Evolutionary conservation across 1,139 yeast genomes (phyloP), one percentile per base, ranked within the genome.

Genomic region (Lodderomyces parapsilosis): DNA sequence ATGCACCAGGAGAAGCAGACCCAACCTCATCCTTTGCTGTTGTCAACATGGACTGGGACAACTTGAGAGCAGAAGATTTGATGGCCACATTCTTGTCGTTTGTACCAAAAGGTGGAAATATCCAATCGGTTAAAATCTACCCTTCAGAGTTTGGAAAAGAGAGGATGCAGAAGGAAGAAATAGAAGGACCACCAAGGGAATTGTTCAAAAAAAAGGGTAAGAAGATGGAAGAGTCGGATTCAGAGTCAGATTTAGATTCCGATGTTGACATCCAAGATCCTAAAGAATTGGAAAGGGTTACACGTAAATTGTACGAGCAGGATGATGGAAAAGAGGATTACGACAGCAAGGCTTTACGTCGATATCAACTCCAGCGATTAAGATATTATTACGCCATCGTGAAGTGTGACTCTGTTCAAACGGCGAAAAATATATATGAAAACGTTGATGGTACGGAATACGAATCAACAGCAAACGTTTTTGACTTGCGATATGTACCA

Each of bases 21-120:
- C 96, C 96, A 23, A 76, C 96, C 0, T 68, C 70, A 30, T 70
- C 87, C 5, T 74, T 94, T 59, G 99, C 99, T 0, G 96, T 85
- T 1, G 99, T 94, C 25, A 94, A 94, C 57, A 74, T 94, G 78
- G 99, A 94, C 60, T 94, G 99, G 99, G 99, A 94, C 55, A 87
- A 93, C 58, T 74, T 94, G 17, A 77, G 81, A 42, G 87, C 98
- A 0, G 81, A 80, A 10, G 99, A 93, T 61, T 60, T 94, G 51
- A 81, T 88, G 87, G 96, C 96, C 5, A 86, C 98, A 0, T 89
- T 94, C 55, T 70, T 82, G 6, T 83, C 96, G 42, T 94, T 94
- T 67, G 85, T 87, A 15, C 96, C 97, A 13, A 65, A 80, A 33
- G 80, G 78, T 36, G 96, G 96, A 1, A 67, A 73, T 37, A 85